Percentiles rank a stretch among this genome's conserved stretches.
These are phyloP conservation scores for Amaranthus cruentus DNA, from an alignment of 148 eudicot genomes.

Conservation along the genomic window DNA sequence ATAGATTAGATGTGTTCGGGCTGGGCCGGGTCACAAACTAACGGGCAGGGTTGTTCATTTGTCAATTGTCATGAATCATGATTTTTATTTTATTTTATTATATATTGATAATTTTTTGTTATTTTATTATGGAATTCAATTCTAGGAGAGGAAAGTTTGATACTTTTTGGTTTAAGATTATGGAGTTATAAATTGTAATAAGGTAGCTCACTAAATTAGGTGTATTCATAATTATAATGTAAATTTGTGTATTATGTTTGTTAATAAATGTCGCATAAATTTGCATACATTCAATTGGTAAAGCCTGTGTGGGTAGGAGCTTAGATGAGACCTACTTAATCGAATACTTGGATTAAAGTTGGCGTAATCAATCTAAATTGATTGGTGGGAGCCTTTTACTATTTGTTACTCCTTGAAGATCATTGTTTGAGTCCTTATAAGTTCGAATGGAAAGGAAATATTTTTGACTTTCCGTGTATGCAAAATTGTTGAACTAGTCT, in stretches of 20 bases:
- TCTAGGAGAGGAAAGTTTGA: no score
- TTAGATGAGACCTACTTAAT: background rate
- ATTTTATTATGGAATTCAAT: background rate
- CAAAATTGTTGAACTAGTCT: background rate
- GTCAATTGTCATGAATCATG: background rate
- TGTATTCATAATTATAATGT: no score
- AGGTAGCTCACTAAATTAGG: no score
- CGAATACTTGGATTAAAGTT: background rate
- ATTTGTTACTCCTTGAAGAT: no score
- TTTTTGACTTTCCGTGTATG: background rate
- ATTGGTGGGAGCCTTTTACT: background rate
- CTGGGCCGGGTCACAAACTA: background rate
- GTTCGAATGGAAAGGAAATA: background rate
- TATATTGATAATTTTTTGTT: background rate
- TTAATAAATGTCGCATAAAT: no score
- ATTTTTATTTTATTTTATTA: background rate
- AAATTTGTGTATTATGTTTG: no score
- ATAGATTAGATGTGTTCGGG: constrained; percentile 3
- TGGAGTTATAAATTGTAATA: no score
- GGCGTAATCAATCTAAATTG: background rate
- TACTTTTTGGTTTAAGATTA: no score
- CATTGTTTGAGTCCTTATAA: no score
- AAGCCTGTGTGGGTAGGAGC: background rate
- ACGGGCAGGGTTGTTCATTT: background rate
- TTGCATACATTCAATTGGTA: no score